Percentiles rank a stretch among this genome's conserved stretches.
Conservation (phyloP, 805 yeast species). For the Yarrowia alimentaria region DNA sequence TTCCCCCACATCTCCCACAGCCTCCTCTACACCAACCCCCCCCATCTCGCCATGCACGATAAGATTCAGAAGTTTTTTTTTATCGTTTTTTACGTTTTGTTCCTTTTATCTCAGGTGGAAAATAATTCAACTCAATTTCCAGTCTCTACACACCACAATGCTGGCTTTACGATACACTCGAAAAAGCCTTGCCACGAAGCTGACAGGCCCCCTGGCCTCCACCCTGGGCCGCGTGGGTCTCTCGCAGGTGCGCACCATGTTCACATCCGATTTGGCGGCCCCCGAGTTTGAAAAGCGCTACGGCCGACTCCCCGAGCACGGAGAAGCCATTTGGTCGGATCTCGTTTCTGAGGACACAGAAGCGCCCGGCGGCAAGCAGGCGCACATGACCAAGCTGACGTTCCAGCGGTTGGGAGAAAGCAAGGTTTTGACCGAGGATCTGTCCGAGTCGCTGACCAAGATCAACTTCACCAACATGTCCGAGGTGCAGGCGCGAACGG, state of each 20-base stretch:
- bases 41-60: no score
- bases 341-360: conserved; percentile 7
- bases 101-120: no score
- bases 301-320: conserved; percentile 5
- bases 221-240: not conserved
- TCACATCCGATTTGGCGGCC: conserved; percentile 11
- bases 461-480: conserved; percentile 37
- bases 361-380: conserved; percentile 20
- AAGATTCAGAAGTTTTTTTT: no score
- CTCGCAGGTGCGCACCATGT: conserved; percentile 16
- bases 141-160: not conserved
- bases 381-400: conserved; percentile 23
- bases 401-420: conserved; percentile 13
- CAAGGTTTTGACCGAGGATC: conserved; percentile 8
- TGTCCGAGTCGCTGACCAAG: conserved; percentile 3
- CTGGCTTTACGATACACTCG: conserved; percentile 11
- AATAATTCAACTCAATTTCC: not conserved
- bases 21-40: no score
- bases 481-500: conserved; percentile 42
- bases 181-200: no score
- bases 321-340: conserved; percentile 23
- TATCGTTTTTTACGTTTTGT: no score
- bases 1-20: no score
- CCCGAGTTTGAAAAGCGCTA: conserved; percentile 9
- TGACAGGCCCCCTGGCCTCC: no score